These are phyloP conservation scores for Phaeosphaeriaceae sp. DNA, from an alignment of 2,329 filamentous ascomycete genomes.

Conservation along the genomic window DNA sequence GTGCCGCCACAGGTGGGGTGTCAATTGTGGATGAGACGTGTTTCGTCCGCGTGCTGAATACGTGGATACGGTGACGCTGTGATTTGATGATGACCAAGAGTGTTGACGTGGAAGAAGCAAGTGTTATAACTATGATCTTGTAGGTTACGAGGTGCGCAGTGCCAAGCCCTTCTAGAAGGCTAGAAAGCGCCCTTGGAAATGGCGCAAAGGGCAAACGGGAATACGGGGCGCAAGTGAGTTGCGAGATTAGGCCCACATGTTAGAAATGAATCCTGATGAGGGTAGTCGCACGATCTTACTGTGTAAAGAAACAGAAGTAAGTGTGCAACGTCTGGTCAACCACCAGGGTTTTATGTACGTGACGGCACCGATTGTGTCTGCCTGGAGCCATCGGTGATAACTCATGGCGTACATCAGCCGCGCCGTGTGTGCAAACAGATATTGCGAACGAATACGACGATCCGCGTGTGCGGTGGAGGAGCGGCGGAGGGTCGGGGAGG, in stretches of 20 bases:
- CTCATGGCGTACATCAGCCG: not conserved
- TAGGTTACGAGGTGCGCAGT: not conserved
- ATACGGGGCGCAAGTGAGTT: slow-evolving; percentile 1
- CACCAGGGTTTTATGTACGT: not conserved
- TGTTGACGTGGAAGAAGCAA: slow-evolving; percentile 1
- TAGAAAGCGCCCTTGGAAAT: not conserved
- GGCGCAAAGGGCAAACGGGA: not conserved
- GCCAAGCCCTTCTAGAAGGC: not conserved
- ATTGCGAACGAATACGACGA: not conserved
- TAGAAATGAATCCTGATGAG: not conserved
- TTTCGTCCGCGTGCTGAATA: not conserved
- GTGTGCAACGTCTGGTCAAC: not conserved
- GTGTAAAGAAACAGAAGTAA: not conserved
- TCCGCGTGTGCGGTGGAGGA: no score
- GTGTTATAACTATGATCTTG: not conserved
- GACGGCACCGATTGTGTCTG: not conserved
- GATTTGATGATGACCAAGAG: not conserved
- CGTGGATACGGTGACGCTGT: not conserved
- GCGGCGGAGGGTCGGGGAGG: not conserved
- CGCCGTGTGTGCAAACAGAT: not conserved
- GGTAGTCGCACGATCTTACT: not conserved
- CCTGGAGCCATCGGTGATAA: not conserved
- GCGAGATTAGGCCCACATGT: not conserved
- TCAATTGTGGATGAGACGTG: not conserved
- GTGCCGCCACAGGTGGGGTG: not conserved